phyloP scores from a whole-genome alignment of 768 basidiomycete species.

The Peribolospora kevripleyi region DNA sequence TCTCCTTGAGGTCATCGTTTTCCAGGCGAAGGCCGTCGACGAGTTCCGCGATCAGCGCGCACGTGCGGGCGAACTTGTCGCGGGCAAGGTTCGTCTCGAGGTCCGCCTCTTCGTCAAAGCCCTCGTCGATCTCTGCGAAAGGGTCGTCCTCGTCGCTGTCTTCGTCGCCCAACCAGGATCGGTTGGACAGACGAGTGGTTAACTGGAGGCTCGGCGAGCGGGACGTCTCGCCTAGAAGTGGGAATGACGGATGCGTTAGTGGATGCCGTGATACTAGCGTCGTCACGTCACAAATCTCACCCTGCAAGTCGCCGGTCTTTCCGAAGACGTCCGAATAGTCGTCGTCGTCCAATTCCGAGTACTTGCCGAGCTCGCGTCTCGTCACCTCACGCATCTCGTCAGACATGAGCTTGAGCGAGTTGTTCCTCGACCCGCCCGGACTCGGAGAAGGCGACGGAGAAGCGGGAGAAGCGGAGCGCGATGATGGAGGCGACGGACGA shows the following conservation, averaged over 20 bases:
- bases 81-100: slow-evolving; percentile 74
- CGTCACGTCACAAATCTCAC: neutral
- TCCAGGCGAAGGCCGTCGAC: slow-evolving; percentile 66
- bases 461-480: neutral
- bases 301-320: slow-evolving; percentile 19
- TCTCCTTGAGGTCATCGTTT: slow-evolving; percentile 46
- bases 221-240: neutral
- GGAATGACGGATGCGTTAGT: too few species aligned
- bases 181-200: slow-evolving; percentile 62
- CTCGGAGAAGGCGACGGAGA: neutral
- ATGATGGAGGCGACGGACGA: neutral
- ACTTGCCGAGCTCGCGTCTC: slow-evolving; percentile 1
- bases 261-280: too few species aligned
- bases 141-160: slow-evolving; percentile 82
- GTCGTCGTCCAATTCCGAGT: slow-evolving; percentile 34
- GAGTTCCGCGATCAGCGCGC: slow-evolving; percentile 51
- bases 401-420: slow-evolving; percentile 1
- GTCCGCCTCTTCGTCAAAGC: slow-evolving; percentile 75
- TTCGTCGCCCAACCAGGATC: slow-evolving; percentile 59
- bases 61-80: slow-evolving; percentile 76
- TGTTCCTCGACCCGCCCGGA: slow-evolving; percentile 9
- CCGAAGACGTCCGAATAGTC: slow-evolving; percentile 92
- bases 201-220: slow-evolving; percentile 49
- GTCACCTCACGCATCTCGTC: too few species aligned
- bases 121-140: slow-evolving; percentile 61